These are phyloP conservation scores for Ascochyta clinopodiicola DNA, from an alignment of 2,329 filamentous ascomycete genomes.

Conservation along the genomic window DNA sequence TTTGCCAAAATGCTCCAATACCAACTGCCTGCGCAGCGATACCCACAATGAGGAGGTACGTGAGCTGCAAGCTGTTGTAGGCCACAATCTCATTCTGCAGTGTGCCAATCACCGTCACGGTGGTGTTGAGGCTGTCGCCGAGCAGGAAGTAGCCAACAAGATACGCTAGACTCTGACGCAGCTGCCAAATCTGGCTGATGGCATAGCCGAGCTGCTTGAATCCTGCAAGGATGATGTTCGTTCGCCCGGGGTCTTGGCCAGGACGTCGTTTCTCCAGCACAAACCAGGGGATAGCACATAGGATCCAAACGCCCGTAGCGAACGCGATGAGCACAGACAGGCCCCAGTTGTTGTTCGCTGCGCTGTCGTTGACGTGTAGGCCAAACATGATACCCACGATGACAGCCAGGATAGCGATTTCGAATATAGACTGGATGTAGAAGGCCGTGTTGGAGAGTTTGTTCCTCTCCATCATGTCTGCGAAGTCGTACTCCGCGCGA, in stretches of 20 bases:
- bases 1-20: slow-evolving; percentile 67
- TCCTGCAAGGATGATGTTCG: slow-evolving; percentile 62
- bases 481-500: slow-evolving; percentile 64
- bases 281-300: slow-evolving; percentile 72
- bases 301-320: slow-evolving; percentile 68
- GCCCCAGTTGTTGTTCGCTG: slow-evolving; percentile 70
- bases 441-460: slow-evolving; percentile 69
- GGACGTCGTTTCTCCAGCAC: slow-evolving; percentile 68
- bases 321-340: slow-evolving; percentile 70
- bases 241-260: slow-evolving; percentile 60
- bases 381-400: slow-evolving; percentile 57
- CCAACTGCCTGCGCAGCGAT: slow-evolving; percentile 68
- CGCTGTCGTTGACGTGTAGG: slow-evolving; percentile 64
- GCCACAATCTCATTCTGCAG: slow-evolving; percentile 70
- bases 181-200: slow-evolving; percentile 64
- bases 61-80: slow-evolving; percentile 69
- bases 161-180: slow-evolving; percentile 71
- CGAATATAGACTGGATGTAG: slow-evolving; percentile 67
- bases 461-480: slow-evolving; percentile 62
- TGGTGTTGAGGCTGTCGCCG: slow-evolving; percentile 74
- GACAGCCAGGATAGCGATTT: slow-evolving; percentile 55
- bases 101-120: slow-evolving; percentile 70
- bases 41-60: slow-evolving; percentile 71
- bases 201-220: slow-evolving; percentile 66
- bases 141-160: slow-evolving; percentile 69